Conservation (phyloP, 2,329 filamentous ascomycete species). For the Colletotrichum sublineola region DNA sequence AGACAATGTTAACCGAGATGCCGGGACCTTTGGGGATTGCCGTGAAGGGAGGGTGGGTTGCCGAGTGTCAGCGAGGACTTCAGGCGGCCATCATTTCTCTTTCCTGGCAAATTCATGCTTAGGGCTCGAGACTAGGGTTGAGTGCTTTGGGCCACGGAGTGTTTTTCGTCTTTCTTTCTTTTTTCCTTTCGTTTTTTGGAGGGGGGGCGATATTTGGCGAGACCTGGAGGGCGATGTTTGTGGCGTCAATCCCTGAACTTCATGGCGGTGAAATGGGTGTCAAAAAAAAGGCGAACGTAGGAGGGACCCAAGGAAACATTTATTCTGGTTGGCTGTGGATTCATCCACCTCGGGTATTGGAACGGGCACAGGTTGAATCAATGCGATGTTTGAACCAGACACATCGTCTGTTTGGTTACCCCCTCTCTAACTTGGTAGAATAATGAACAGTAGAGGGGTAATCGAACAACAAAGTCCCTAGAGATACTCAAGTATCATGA, state of each 20-base stretch:
- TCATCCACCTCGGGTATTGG: not conserved
- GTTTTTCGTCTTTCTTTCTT: not conserved
- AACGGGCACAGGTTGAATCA: not conserved
- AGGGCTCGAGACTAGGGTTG: not conserved
- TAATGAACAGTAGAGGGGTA: too few relatives aligned
- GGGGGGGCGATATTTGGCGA: not conserved
- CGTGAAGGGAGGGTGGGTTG: not conserved
- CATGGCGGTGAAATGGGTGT: not conserved
- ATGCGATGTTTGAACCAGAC: not conserved
- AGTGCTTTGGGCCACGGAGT: not conserved
- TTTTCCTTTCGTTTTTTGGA: not conserved
- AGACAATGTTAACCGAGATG: not conserved
- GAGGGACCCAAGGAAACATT: not conserved
- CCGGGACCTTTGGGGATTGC: not conserved
- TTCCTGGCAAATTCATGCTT: not conserved
- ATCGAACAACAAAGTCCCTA: not conserved
- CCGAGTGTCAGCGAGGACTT: not conserved
- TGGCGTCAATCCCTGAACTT: not conserved
- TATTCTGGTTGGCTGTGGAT: not conserved
- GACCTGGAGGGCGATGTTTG: not conserved
- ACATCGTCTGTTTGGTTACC: too few relatives aligned
- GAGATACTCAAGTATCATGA: slow-evolving; percentile 37
- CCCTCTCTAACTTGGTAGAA: too few relatives aligned
- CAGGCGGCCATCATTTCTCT: not conserved
- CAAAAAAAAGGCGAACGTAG: not conserved